These are phyloP conservation scores for Pezicula radicicola DNA, from an alignment of 2,329 filamentous ascomycete species.

Conservation along the genomic window DNA sequence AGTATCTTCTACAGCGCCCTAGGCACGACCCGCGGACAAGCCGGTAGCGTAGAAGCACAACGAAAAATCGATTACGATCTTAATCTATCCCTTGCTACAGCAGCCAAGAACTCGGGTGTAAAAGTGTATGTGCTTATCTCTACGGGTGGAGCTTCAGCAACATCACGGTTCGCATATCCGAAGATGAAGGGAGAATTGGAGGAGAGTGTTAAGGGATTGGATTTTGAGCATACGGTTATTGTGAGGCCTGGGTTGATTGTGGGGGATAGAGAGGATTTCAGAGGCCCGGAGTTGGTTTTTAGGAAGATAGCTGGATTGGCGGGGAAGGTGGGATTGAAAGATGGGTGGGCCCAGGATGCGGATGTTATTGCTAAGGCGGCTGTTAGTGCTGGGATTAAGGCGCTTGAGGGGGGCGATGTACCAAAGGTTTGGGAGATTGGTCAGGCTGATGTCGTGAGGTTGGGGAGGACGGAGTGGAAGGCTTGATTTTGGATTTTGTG, in stretches of 20 bases:
- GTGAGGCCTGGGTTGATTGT: constrained; percentile 73
- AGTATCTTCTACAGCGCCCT: constrained; percentile 72
- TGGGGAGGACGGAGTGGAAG: constrained; percentile 42
- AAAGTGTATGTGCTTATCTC: constrained; percentile 56
- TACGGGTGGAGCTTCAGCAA: constrained; percentile 42
- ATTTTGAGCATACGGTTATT: constrained; percentile 76
- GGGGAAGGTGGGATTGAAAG: constrained; percentile 54
- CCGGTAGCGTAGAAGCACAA: constrained; percentile 75
- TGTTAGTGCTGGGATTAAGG: constrained; percentile 43
- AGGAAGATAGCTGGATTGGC: constrained; percentile 52
- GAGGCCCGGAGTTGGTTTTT: constrained; percentile 55
- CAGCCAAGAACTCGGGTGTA: constrained; percentile 69
- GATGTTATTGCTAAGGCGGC: constrained; percentile 55
- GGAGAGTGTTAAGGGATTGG: constrained; percentile 66
- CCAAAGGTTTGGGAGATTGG: constrained; percentile 45
- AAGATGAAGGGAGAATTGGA: constrained; percentile 89
- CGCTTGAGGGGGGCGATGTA: constrained; percentile 36
- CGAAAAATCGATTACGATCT: constrained; percentile 87
- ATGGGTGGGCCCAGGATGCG: constrained; percentile 64
- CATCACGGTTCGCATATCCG: constrained; percentile 49
- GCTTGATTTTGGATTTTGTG: constrained; percentile 4
- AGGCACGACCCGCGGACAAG: constrained; percentile 73
- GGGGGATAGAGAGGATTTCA: constrained; percentile 62
- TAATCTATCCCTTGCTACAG: constrained; percentile 73
- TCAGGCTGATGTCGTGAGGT: constrained; percentile 46